Conservation (phyloP, 2,329 filamentous ascomycete species). For the Fusarium tuaranense region DNA sequence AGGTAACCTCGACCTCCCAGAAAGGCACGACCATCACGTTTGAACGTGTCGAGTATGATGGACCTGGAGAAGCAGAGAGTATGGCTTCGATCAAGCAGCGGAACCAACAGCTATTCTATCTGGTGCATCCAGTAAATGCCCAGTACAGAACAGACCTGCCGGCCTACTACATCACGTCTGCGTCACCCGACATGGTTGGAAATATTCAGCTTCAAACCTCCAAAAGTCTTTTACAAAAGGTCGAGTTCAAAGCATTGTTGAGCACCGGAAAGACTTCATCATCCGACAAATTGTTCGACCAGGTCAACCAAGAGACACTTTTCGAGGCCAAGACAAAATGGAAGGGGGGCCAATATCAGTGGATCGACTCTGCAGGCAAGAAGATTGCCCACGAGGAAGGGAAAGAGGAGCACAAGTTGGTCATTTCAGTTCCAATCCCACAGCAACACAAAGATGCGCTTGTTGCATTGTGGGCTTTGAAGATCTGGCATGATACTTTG, state of each 20-base stretch:
- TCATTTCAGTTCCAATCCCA: neutral
- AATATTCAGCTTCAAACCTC: constrained; percentile 13
- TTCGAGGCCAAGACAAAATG: constrained; percentile 17
- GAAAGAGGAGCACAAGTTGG: neutral
- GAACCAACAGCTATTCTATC: constrained; percentile 22
- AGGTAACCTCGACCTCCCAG: constrained; percentile 6
- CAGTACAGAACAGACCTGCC: constrained; percentile 1
- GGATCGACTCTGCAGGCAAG: neutral
- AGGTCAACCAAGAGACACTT: neutral
- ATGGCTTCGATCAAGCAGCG: neutral
- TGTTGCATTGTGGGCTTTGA: constrained; percentile 24
- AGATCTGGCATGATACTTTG: constrained; percentile 22
- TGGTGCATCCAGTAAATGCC: constrained; percentile 5
- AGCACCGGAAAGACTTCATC: constrained; percentile 16
- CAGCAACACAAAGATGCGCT: constrained; percentile 6
- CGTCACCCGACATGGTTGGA: constrained; percentile 10
- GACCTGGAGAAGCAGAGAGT: neutral
- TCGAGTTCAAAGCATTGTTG: constrained; percentile 12
- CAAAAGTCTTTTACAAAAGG: fast-evolving
- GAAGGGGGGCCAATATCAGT: constrained; percentile 24
- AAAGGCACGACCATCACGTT: constrained; percentile 19
- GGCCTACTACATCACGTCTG: constrained; percentile 27
- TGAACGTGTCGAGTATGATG: constrained; percentile 15
- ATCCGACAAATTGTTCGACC: constrained; percentile 8
- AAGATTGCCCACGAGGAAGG: constrained; percentile 9